Evolutionary conservation across 768 basidiomycete genomes (phyloP), one percentile per base, ranked within the genome.

Genomic region (Pisolithus sp.): DNA sequence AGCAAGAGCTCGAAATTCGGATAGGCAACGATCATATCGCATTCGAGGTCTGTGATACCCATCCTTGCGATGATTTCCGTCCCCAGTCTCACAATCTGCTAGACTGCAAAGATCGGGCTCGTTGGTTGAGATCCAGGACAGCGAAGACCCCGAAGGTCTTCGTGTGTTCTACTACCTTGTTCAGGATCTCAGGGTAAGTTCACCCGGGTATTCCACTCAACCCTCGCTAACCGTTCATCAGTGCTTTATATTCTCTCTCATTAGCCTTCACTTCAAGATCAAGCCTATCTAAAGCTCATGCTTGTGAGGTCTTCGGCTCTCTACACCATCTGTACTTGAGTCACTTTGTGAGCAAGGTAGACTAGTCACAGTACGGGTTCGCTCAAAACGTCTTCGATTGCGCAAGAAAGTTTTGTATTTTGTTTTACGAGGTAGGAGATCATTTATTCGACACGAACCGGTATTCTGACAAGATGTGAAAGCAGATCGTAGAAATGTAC

Each of bases 71-170:
- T 7, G 7, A 8, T 30, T 2, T 13, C 34, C 23, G 12, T 10
- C n/a, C 7, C 47, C n/a, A 10, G 34, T 55, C 41, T 49, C 9
- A 12, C 50, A 34, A 1, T 28, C 2, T 44, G n/a, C 21, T 51
- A 98, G 95, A 98, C 96, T 4, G 93, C 95, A 34, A 99, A 99
- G 76, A 95, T 99, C 41, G 96, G 96, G 20, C n/a, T 89, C 93
- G 9, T 71, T 99, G 38, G 93, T 95, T 42, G 96, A 99, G 59
- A 95, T 98, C 44, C 89, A 93, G 60, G 93, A 96, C 64, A 93
- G 90, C 49, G 89, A 95, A 63, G 96, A 99, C 62, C 94, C 96
- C 0, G 96, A 99, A 63, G 96, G 96, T 2, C 79, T 99, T 36
- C 84, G 95, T 12, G 93, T 97, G 49, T 98, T 98, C 70, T 99